Base-by-base conservation (phyloP, 108 stramenopile species). In the Seminavis robusta region DNA sequence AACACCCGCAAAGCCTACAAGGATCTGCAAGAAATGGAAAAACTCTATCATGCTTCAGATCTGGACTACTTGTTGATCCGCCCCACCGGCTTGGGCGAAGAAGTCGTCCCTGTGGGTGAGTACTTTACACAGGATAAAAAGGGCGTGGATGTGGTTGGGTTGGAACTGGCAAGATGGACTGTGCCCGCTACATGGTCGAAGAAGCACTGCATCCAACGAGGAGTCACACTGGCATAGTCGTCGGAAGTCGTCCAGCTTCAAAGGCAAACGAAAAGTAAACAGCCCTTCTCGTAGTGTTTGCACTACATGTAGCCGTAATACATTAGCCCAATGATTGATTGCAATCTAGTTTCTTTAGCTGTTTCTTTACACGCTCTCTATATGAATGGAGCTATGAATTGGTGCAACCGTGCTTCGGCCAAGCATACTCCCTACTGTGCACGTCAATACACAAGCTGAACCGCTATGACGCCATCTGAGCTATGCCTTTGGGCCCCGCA, bases 121-220 rank as follows among this genome's bases (percentile, higher is more conserved):
- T 76, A 63, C 41, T 78, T 49, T 41, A 2, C 76, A 1, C 83
- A 84, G 49, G 41, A 78, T 15, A 56, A 70, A 47, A 77, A 77
- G 6, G 28, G 38, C 6, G 52, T 65, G 33, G 83, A 80, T 32
- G 63, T 42, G 6, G 54, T 84, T 20, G 77, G 79, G 19, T 40
- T 62, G 6, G 61, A 76, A 25, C 71, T 83, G 71, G 76, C 86
- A 87, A 87, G 39, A 30, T 75, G 33, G 86, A 87, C 56, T 64
- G 46, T 30, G 81, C 76, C 17, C 36, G 62, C 11, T 87, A 78
- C 54, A 64, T 81, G 69, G 69, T 87, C 0, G 58, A 81, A 33
- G 69, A 87, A 55, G 86, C 82, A n/a, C 37, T 83, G 2, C 17
- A 59, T 11, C 86, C 86, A 0, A 76, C 81, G 10, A 31, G 54